These are phyloP conservation scores for Talaromyces islandicus DNA, from an alignment of 2,329 filamentous ascomycete genomes.

Conservation along the genomic window DNA sequence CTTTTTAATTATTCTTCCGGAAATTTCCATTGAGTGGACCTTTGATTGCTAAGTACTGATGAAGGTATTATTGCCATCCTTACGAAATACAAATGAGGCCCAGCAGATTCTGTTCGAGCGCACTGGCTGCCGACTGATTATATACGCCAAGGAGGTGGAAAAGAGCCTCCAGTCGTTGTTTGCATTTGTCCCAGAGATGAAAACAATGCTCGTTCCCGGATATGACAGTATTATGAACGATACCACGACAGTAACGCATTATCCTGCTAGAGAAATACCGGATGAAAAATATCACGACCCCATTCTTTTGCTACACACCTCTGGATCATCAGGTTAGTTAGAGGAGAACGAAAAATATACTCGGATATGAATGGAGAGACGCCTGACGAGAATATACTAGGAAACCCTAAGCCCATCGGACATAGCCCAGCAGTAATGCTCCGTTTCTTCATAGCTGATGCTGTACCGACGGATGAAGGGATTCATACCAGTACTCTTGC, in stretches of 20 bases:
- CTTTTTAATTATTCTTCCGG: too few relatives aligned
- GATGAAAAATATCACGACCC: constrained; percentile 10
- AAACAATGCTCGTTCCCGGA: background rate
- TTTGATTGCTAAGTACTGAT: background rate
- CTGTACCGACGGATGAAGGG: constrained; percentile 2
- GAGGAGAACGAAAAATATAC: too few relatives aligned
- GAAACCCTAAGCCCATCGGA: constrained; percentile 11
- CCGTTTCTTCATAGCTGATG: background rate
- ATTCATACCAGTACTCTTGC: background rate
- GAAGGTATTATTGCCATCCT: constrained; percentile 10
- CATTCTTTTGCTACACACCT: constrained; percentile 9
- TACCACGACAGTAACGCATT: background rate
- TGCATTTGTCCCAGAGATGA: background rate
- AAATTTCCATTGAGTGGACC: background rate
- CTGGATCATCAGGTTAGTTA: constrained; percentile 11
- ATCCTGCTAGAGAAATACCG: constrained; percentile 1
- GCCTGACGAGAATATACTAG: background rate
- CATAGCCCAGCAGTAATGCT: constrained; percentile 4
- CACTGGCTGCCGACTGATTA: constrained; percentile 3
- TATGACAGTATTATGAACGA: constrained; percentile 1
- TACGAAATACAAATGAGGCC: constrained; percentile 11
- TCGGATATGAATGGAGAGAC: background rate
- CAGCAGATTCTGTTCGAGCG: constrained; percentile 10
- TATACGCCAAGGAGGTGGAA: constrained; percentile 8
- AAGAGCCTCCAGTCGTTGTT: constrained; percentile 9